Evolutionary conservation across 1,284 basidiomycete species (phyloP), one percentile per base, ranked within the genome.

Genomic region (Rhodotorula sp.): DNA sequence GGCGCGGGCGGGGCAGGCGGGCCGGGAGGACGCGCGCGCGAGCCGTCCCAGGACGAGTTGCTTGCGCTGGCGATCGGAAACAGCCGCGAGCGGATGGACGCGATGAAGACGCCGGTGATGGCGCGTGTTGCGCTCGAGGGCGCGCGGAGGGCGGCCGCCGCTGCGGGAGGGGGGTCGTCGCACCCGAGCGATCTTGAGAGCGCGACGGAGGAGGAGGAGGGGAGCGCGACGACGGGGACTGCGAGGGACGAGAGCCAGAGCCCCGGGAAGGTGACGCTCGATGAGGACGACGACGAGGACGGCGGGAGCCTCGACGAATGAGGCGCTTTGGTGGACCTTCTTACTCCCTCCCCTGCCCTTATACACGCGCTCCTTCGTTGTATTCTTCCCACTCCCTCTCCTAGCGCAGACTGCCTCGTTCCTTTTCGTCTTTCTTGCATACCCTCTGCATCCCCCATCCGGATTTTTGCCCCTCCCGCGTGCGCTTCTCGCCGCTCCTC

Each of bases 71-170:
- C 39, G 39, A 37, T 55, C n/a, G 27, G 36, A 37, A 34, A 50
- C 34, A 37, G 32, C 4, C 48, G 44, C 44, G 44, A 59, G 29
- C 34, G 50, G 27, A 54, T 54, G 27, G 58, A 60, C 37, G 64
- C 48, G 17, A 36, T 60, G 17, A 66, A 66, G 64, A 66, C 64
- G 64, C 64, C 64, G 3, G 58, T 59, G 15, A 60, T 53, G 57
- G 64, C 57, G 29, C 56, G 64, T 4, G 54, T 50, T 2, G 50
- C 57, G 64, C 8, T 51, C 21, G 63, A 48, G 25, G 64, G 57
- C 50, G 64, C 37, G 27, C 13, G 58, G 21, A 17, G 39, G n/a
- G 56, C 37, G 27, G 44, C 50, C n/a, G 19, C 37, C 56, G 56
- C n/a, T 25, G 34, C 22, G 32, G 46, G 37, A 36, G 36, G 48